Evolutionary conservation across 257 asterid genomes (phyloP), one percentile per base, ranked within the genome.

Genomic region (Fraxinus anomala): DNA sequence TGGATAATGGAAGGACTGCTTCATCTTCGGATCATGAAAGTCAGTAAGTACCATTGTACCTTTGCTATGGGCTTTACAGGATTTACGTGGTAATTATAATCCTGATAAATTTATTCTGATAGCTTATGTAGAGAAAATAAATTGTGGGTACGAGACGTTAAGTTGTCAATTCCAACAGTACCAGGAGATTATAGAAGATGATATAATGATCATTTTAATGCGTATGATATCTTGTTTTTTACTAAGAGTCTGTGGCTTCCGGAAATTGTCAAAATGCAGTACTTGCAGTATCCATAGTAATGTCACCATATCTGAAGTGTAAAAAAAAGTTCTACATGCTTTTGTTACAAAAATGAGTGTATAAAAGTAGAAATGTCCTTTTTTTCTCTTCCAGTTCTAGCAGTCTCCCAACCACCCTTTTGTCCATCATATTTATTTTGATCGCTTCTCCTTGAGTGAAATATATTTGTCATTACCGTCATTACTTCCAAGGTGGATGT

Each of bases 1-100:
- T 76, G 86, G 91, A 85, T 33, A 78, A 82, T 83, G 94, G 91
- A 56, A 85, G 89, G 83, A 92, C 87, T 73, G 83, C 87, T 82
- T 94, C 96, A 73, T 91, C 97, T 56, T 90, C 97, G 59, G 96
- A 94, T 80, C 93, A 63, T 77, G 98, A 92, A 79, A 91, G 93
- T 82, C 94, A 89, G 98, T 94, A 89, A 94, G 96, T 91, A 73
- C 71, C 74, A 42, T 68, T 0, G 19, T 26, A 63, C 69, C 26
- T 63, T 10, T n/a, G 0, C 69, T 26, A 23, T 63, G 69, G 30
- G 33, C 28, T 59, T 51, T 59, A 59, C 8, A 0, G 31, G 11
- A 59, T 59, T 5, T 21, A 2, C 21, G 24, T 51, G 24, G 13
- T 2, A 63, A 63, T 51, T 54, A 6, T 54, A n/a, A 1, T 54